Conservation (phyloP, 345 rosid genomes). For the Pugionium cornutum region DNA sequence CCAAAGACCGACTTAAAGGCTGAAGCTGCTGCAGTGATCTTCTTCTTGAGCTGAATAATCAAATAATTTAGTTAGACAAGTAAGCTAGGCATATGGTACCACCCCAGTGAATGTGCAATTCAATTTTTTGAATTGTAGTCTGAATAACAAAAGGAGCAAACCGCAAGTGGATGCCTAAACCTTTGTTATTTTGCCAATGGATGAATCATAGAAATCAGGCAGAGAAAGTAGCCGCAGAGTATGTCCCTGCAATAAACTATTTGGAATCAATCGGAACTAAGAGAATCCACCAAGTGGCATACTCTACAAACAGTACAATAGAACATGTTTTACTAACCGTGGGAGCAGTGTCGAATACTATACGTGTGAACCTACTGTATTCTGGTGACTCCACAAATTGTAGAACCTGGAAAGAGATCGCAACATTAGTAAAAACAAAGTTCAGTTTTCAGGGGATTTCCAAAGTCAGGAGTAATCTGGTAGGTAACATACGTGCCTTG, state of each 20-base stretch:
- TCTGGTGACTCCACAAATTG: slow-evolving; percentile 65
- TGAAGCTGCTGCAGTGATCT: slow-evolving; percentile 71
- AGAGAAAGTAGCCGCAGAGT: slow-evolving; percentile 79
- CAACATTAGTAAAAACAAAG: slow-evolving; percentile 18
- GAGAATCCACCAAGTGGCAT: slow-evolving; percentile 1
- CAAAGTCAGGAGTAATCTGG: neutral
- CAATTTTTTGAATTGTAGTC: neutral
- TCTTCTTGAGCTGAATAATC: slow-evolving; percentile 60
- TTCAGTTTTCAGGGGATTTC: slow-evolving; percentile 2
- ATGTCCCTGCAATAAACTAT: slow-evolving; percentile 58
- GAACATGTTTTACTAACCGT: slow-evolving; percentile 51
- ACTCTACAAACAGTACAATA: slow-evolving; percentile 14
- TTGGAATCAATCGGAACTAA: slow-evolving; percentile 4
- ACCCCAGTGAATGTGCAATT: no score
- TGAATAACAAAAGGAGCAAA: slow-evolving; percentile 4
- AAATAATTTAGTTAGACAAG: slow-evolving; percentile 11
- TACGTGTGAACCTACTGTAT: slow-evolving; percentile 63
- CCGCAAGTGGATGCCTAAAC: slow-evolving; percentile 36
- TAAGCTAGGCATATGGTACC: slow-evolving; percentile 8
- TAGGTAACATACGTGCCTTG: slow-evolving; percentile 49
- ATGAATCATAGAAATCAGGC: slow-evolving; percentile 80
- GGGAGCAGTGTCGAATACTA: slow-evolving; percentile 80
- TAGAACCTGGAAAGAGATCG: slow-evolving; percentile 57
- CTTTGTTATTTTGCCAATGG: slow-evolving; percentile 77
- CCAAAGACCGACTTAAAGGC: slow-evolving; percentile 64